Evolutionary conservation across 441 rosid genomes (phyloP).

Genomic region (Gossypium gossypioides): DNA sequence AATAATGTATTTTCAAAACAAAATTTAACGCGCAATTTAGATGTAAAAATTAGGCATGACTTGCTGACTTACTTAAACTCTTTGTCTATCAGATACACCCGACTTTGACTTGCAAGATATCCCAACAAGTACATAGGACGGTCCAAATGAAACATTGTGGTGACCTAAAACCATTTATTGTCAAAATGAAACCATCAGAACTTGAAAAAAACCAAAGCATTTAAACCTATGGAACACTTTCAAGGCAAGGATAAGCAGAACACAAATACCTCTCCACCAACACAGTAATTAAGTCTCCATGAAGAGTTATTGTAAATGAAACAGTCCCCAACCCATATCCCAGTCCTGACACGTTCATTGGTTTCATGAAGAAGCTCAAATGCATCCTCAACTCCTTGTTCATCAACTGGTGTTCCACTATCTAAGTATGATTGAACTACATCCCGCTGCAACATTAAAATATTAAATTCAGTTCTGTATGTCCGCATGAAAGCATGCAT

Average conservation of each 20-base stretch:
- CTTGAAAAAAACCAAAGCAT: background rate
- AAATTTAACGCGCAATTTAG: background rate
- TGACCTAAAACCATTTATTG: slow-evolving; percentile 46
- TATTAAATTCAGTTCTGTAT: slow-evolving; percentile 16
- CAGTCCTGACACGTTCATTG: slow-evolving; percentile 94
- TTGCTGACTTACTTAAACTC: slow-evolving; percentile 78
- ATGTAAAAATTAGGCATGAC: slow-evolving; percentile 9
- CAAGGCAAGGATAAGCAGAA: slow-evolving; percentile 10
- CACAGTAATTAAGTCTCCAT: slow-evolving; percentile 98
- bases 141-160: slow-evolving; percentile 95
- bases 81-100: slow-evolving; percentile 91
- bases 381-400: slow-evolving; percentile 96
- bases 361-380: slow-evolving; percentile 97
- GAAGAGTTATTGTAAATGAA: slow-evolving; percentile 90
- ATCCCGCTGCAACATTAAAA: slow-evolving; percentile 60
- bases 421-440: slow-evolving; percentile 73
- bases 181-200: slow-evolving; percentile 7
- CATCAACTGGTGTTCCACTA: slow-evolving; percentile 76
- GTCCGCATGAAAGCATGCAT: background rate
- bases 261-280: slow-evolving; percentile 89
- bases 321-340: slow-evolving; percentile 99
- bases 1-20: background rate
- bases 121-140: slow-evolving; percentile 98
- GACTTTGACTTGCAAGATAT: slow-evolving; percentile 87
- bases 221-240: background rate